Conservation (phyloP, 257 asterid genomes). For the Agastache rugosa region DNA sequence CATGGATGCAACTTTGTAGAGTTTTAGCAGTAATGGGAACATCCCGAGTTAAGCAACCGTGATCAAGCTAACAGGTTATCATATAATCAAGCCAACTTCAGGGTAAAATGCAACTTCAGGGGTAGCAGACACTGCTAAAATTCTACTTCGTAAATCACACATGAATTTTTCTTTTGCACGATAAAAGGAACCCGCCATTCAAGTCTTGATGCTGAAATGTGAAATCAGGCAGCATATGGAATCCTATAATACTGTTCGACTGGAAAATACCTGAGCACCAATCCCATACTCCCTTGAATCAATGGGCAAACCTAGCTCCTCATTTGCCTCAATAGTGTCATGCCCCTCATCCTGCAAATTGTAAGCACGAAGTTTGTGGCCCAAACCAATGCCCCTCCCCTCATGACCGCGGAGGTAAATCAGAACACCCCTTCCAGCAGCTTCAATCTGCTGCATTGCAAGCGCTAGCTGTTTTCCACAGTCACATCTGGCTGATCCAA, state of each 20-base stretch:
- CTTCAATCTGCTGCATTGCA: constrained; percentile 92
- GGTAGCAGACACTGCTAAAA: background rate
- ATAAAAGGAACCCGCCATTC: too few relatives aligned
- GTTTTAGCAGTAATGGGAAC: background rate
- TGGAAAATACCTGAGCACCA: constrained; percentile 82
- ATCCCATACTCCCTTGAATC: constrained; percentile 98
- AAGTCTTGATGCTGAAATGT: background rate
- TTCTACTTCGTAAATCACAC: too few relatives aligned
- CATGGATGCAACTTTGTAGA: background rate
- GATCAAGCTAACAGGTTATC: background rate
- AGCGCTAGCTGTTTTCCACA: constrained; percentile 89
- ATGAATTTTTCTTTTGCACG: too few relatives aligned
- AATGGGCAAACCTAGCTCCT: constrained; percentile 86
- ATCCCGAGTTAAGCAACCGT: background rate
- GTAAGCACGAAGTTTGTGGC: constrained; percentile 94
- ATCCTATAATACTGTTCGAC: background rate
- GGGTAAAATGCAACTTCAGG: background rate
- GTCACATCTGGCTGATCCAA: constrained; percentile 93
- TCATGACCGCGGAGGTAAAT: constrained; percentile 96
- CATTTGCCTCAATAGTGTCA: constrained; percentile 86
- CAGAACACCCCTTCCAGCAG: constrained; percentile 87
- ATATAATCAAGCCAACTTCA: too few relatives aligned
- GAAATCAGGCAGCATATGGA: background rate
- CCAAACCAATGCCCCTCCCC: constrained; percentile 94
- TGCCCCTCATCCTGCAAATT: constrained; percentile 84